A percentile compares a stretch with the other conserved stretches of the same genome.
Conservation (phyloP, 441 rosid species). For the Sinapis alba region DNA sequence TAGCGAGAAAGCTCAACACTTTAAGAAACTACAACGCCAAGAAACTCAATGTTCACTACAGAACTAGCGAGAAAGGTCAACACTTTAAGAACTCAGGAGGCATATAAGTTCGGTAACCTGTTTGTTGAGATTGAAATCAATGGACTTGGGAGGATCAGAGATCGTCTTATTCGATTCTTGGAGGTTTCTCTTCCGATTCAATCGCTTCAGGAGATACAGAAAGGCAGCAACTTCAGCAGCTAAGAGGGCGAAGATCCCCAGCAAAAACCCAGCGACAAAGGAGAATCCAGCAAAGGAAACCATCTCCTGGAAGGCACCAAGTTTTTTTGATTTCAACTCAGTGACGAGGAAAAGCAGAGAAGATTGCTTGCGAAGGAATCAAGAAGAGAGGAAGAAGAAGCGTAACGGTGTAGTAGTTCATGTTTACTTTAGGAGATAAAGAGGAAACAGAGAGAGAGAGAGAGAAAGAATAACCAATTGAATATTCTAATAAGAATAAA, state of each 20-base stretch:
- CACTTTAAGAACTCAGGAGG: neutral
- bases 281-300: slow-evolving; percentile 36
- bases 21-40: neutral
- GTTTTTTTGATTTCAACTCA: neutral
- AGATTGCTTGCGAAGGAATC: slow-evolving; percentile 32
- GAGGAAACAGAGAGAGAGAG: neutral
- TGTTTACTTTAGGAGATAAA: neutral
- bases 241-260: slow-evolving; percentile 50
- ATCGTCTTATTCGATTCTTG: slow-evolving; percentile 3
- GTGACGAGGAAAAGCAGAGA: slow-evolving; percentile 3
- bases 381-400: slow-evolving; percentile 32
- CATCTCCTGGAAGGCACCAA: slow-evolving; percentile 12
- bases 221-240: slow-evolving; percentile 47
- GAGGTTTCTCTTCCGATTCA: slow-evolving; percentile 47
- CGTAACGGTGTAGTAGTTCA: slow-evolving; percentile 29
- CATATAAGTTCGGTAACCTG: slow-evolving; percentile 33
- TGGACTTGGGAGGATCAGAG: slow-evolving; percentile 51
- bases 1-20: neutral
- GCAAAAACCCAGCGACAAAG: slow-evolving; percentile 54
- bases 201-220: slow-evolving; percentile 45
- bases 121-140: slow-evolving; percentile 55
- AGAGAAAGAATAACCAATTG: neutral
- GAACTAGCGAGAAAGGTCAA: neutral
- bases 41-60: no score
- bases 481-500: neutral